These are phyloP conservation scores for Williopsis jadinii DNA, from an alignment of 1,139 yeast species.

Conservation along the genomic window DNA sequence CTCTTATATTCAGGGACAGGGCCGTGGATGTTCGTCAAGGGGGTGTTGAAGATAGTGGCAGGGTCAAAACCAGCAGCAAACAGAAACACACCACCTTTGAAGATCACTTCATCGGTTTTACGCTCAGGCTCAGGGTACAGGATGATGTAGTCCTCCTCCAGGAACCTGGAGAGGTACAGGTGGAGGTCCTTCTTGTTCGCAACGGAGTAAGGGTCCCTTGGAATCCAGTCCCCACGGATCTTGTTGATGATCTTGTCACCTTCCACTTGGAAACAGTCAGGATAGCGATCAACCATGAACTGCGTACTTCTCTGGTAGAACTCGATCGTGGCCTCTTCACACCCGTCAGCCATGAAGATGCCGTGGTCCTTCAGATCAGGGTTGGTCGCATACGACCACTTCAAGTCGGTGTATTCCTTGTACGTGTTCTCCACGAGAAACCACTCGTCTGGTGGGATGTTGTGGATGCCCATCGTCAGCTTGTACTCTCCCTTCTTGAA, in stretches of 20 bases:
- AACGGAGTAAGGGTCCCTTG: slow-evolving; percentile 23
- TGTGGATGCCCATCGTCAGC: slow-evolving; percentile 62
- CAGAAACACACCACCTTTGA: slow-evolving; percentile 58
- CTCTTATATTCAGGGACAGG: slow-evolving; percentile 69
- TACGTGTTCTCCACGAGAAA: slow-evolving; percentile 63
- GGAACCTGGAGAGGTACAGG: slow-evolving; percentile 35
- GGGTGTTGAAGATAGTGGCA: slow-evolving; percentile 42
- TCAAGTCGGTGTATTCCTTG: slow-evolving; percentile 35
- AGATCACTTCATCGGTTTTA: slow-evolving; percentile 49
- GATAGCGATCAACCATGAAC: slow-evolving; percentile 50
- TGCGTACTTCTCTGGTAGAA: slow-evolving; percentile 43
- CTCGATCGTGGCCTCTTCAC: slow-evolving; percentile 46
- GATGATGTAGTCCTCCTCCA: slow-evolving; percentile 66
- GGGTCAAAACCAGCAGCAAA: slow-evolving; percentile 80
- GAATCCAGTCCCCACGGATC: slow-evolving; percentile 36
- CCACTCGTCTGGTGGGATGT: slow-evolving; percentile 53
- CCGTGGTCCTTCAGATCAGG: slow-evolving; percentile 25
- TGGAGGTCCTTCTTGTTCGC: slow-evolving; percentile 29
- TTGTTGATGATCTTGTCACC: slow-evolving; percentile 33
- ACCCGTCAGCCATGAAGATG: slow-evolving; percentile 23
- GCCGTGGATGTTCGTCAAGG: slow-evolving; percentile 51
- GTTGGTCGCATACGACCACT: slow-evolving; percentile 34
- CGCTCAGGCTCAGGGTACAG: slow-evolving; percentile 42
- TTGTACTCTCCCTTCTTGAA: slow-evolving; percentile 56
- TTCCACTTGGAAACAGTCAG: slow-evolving; percentile 40